A percentile compares a stretch with the other conserved stretches of the same genome.
Conservation (phyloP, 2,329 filamentous ascomycete species). For the Helotiales sp. region DNA sequence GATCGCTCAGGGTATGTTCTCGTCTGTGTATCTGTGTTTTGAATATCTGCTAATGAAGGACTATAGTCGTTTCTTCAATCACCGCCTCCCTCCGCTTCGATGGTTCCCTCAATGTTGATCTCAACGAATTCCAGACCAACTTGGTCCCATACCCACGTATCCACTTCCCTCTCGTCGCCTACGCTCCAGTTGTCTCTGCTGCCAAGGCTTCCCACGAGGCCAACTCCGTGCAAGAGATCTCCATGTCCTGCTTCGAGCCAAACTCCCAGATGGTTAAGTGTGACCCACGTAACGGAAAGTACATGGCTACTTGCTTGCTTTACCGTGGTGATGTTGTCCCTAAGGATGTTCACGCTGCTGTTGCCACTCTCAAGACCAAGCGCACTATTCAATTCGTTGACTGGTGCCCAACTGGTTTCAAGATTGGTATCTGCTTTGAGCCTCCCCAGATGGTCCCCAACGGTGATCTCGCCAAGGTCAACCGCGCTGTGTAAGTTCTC, state of each 20-base stretch:
- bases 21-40: neutral
- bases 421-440: conserved; percentile 99
- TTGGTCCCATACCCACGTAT: conserved; percentile 98
- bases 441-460: conserved; percentile 94
- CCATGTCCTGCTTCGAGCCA: conserved; percentile 98
- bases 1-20: conserved; percentile 83
- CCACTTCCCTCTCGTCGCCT: conserved; percentile 97
- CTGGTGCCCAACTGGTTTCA: conserved; percentile 99
- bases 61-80: conserved; percentile 91
- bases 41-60: conserved; percentile 2
- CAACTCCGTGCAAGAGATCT: conserved; percentile 98
- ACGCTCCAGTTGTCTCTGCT: conserved; percentile 90
- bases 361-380: conserved; percentile 98
- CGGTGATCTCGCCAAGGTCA: conserved; percentile 95
- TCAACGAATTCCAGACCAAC: conserved; percentile 99
- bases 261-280: conserved; percentile 99
- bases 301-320: conserved; percentile 98
- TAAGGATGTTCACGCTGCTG: conserved; percentile 89
- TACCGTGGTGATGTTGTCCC: conserved; percentile 98
- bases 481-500: conserved; percentile 86
- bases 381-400: conserved; percentile 99
- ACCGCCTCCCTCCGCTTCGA: conserved; percentile 98
- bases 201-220: conserved; percentile 96
- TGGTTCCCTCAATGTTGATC: conserved; percentile 96
- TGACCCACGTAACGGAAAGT: conserved; percentile 97